phyloP scores from a whole-genome alignment of 1,284 basidiomycete genomes.

The Microbotryum saponariae region DNA sequence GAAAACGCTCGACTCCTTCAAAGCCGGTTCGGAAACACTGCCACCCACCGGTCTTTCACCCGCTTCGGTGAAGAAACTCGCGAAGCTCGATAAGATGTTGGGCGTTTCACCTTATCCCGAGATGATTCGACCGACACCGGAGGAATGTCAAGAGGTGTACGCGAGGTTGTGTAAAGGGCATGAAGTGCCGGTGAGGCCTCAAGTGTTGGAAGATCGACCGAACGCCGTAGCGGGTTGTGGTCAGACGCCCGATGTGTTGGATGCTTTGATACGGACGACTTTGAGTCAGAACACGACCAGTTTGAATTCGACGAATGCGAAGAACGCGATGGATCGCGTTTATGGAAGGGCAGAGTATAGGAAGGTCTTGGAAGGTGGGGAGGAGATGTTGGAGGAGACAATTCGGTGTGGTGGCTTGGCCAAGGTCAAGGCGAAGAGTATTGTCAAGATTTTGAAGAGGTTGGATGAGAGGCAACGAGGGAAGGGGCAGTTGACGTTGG shows the following conservation, averaged over 20 bases:
- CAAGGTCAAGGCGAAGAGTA: slow-evolving; percentile 62
- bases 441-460: slow-evolving; percentile 52
- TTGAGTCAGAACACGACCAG: slow-evolving; percentile 65
- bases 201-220: slow-evolving; percentile 36
- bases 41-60: slow-evolving; percentile 1
- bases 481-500: slow-evolving; percentile 26
- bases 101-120: slow-evolving; percentile 50
- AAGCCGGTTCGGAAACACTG: too few species aligned
- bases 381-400: slow-evolving; percentile 52
- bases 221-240: slow-evolving; percentile 50
- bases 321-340: slow-evolving; percentile 51
- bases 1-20: too few species aligned
- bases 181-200: slow-evolving; percentile 40
- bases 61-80: slow-evolving; percentile 27
- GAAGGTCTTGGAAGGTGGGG: slow-evolving; percentile 52
- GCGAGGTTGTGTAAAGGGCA: slow-evolving; percentile 45
- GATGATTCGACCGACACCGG: slow-evolving; percentile 49
- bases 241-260: slow-evolving; percentile 56
- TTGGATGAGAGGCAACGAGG: slow-evolving; percentile 49
- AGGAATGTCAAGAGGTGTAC: slow-evolving; percentile 49
- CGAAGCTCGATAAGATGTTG: slow-evolving; percentile 9
- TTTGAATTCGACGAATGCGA: slow-evolving; percentile 58
- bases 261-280: slow-evolving; percentile 62
- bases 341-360: slow-evolving; percentile 59
- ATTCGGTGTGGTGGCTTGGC: slow-evolving; percentile 64